phyloP scores from a whole-genome alignment of 345 rosid genomes.

The Adansonia digitata region DNA sequence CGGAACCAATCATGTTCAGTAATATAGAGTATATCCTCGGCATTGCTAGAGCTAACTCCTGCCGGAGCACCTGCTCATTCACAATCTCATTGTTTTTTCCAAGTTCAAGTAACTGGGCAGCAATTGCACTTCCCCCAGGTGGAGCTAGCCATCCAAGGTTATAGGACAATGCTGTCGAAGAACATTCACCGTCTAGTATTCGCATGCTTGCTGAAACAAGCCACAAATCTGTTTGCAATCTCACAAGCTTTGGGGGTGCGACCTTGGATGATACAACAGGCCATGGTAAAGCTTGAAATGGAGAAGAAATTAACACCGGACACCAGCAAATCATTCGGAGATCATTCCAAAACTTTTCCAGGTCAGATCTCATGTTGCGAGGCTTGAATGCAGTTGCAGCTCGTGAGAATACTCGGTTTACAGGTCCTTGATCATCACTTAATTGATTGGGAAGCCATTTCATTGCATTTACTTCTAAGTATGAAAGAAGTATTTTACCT shows the following conservation, averaged over 20 bases:
- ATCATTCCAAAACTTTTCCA: slow-evolving; percentile 85
- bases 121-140: slow-evolving; percentile 90
- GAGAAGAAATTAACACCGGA: slow-evolving; percentile 83
- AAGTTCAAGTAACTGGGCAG: slow-evolving; percentile 96
- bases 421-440: slow-evolving; percentile 57
- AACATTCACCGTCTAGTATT: slow-evolving; percentile 90
- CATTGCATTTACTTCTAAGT: slow-evolving; percentile 82
- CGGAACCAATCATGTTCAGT: slow-evolving; percentile 63
- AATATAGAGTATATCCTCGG: slow-evolving; percentile 81
- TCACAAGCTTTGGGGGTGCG: slow-evolving; percentile 96
- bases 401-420: slow-evolving; percentile 69
- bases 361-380: slow-evolving; percentile 62
- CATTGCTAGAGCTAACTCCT: slow-evolving; percentile 89
- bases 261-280: slow-evolving; percentile 71
- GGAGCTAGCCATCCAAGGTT: slow-evolving; percentile 87
- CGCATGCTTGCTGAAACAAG: slow-evolving; percentile 95
- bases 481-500: slow-evolving; percentile 82
- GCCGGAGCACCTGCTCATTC: slow-evolving; percentile 65
- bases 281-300: slow-evolving; percentile 84
- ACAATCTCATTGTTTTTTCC: slow-evolving; percentile 88
- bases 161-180: slow-evolving; percentile 83
- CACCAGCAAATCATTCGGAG: slow-evolving; percentile 90
- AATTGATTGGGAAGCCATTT: slow-evolving; percentile 76
- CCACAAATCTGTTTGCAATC: slow-evolving; percentile 77
- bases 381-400: slow-evolving; percentile 87